Conservation (phyloP, 805 yeast species). For the Teunomyces cretensis region DNA sequence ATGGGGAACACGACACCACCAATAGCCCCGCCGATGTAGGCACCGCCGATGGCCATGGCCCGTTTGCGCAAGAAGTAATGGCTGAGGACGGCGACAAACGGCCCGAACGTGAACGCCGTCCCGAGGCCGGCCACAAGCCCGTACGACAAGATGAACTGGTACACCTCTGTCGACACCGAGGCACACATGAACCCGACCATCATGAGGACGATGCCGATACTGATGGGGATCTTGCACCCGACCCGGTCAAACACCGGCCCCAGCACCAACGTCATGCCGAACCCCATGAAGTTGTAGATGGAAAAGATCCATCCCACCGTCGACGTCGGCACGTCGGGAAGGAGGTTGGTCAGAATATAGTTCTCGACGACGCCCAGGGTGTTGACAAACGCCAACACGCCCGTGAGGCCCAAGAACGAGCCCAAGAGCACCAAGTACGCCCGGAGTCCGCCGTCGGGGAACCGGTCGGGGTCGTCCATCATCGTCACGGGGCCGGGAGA, state of each 20-base stretch:
- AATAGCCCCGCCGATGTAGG: constrained; percentile 32
- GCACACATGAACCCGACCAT: constrained; percentile 21
- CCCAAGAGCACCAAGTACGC: constrained; percentile 26
- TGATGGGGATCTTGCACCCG: constrained; percentile 22
- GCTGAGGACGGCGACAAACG: constrained; percentile 21
- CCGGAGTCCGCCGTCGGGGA: constrained; percentile 27
- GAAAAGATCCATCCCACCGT: constrained; percentile 31
- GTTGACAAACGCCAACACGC: constrained; percentile 25
- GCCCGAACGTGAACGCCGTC: constrained; percentile 23
- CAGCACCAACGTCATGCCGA: constrained; percentile 22
- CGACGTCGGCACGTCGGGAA: constrained; percentile 14
- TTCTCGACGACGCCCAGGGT: constrained; percentile 25
- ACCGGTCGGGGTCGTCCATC: constrained; percentile 22
- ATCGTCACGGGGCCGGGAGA: constrained; percentile 22
- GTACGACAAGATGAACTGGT: constrained; percentile 26
- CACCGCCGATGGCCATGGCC: constrained; percentile 27
- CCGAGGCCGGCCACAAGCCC: constrained; percentile 26
- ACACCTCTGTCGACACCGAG: constrained; percentile 18
- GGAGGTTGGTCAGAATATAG: constrained; percentile 15
- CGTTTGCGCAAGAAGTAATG: constrained; percentile 27
- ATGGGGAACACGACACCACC: constrained; percentile 31
- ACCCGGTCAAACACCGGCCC: constrained; percentile 29
- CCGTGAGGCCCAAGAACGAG: constrained; percentile 26
- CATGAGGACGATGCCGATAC: constrained; percentile 16
- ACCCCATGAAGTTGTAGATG: constrained; percentile 22